phyloP scores from a whole-genome alignment of 805 yeast genomes.

The Wickerhamomyces bovis region DNA sequence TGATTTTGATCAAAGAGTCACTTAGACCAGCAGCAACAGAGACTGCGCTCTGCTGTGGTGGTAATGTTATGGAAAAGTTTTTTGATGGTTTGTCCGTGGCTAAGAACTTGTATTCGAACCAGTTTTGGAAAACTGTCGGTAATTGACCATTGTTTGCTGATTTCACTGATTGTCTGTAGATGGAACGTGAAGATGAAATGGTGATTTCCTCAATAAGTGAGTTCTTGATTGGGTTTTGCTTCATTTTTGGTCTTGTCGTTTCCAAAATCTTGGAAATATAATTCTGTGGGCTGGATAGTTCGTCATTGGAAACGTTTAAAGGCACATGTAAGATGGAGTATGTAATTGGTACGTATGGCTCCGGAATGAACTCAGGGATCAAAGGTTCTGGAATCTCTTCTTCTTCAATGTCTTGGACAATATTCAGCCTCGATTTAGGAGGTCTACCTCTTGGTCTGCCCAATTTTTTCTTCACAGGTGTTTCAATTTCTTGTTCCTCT shows the following conservation, averaged over 20 bases:
- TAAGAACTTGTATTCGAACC: slow-evolving; percentile 32
- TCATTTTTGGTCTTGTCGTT: background rate
- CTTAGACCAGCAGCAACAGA: slow-evolving; percentile 39
- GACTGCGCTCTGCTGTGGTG: slow-evolving; percentile 41
- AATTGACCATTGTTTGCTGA: slow-evolving; percentile 11
- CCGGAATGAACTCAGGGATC: background rate
- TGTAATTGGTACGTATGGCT: background rate
- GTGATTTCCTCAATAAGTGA: slow-evolving; percentile 24
- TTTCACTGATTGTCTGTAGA: slow-evolving; percentile 24
- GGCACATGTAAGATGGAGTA: background rate
- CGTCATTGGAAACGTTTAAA: background rate
- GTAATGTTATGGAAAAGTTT: slow-evolving; percentile 40
- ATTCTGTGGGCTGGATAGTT: background rate
- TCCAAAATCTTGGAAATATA: background rate
- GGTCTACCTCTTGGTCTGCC: slow-evolving; percentile 4
- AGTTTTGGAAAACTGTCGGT: slow-evolving; percentile 23
- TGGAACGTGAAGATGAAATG: slow-evolving; percentile 25
- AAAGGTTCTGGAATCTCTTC: background rate
- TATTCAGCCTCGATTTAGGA: background rate
- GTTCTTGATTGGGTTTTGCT: background rate
- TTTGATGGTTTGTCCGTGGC: slow-evolving; percentile 27
- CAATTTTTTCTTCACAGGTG: background rate
- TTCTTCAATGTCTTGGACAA: background rate
- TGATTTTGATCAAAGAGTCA: slow-evolving; percentile 33
- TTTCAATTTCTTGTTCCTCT: background rate